These are phyloP conservation scores for Acer saccharum DNA, from an alignment of 345 rosid genomes.

Conservation along the genomic window DNA sequence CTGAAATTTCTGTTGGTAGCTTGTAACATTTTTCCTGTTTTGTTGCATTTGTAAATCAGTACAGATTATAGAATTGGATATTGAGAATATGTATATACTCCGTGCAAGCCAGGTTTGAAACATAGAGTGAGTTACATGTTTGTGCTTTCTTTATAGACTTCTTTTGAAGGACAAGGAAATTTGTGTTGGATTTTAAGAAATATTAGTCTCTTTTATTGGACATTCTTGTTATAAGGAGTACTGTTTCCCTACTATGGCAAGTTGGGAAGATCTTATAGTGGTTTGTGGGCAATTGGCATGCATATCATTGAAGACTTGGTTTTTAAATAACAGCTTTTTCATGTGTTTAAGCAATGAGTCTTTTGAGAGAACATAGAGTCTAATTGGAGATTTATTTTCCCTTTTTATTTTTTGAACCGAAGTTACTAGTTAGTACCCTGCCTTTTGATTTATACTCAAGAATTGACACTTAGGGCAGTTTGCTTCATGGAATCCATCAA, in stretches of 20 bases:
- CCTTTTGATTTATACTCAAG: not conserved
- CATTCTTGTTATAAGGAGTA: not conserved
- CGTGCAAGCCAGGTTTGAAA: not conserved
- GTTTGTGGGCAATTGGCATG: not conserved
- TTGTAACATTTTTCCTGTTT: not conserved
- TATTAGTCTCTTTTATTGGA: not conserved
- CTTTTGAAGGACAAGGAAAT: not conserved
- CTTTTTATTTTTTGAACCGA: too few species aligned
- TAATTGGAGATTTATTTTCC: not conserved
- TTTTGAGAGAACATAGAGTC: not conserved
- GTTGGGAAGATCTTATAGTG: not conserved
- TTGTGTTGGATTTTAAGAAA: not conserved
- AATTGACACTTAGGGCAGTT: not conserved
- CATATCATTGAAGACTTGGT: not conserved
- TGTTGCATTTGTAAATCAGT: not conserved
- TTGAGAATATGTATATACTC: not conserved
- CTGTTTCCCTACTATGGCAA: not conserved
- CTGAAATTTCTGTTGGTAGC: not conserved
- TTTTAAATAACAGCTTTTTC: constrained; percentile 4
- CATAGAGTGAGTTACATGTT: not conserved
- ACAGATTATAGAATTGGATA: not conserved
- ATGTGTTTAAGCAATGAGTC: not conserved
- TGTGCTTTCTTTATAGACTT: not conserved
- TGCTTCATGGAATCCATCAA: not conserved
- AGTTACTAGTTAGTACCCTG: not conserved